Evolutionary conservation across 495 filamentous ascomycete genomes (phyloP).

Genomic region (Tuber calosporum): DNA sequence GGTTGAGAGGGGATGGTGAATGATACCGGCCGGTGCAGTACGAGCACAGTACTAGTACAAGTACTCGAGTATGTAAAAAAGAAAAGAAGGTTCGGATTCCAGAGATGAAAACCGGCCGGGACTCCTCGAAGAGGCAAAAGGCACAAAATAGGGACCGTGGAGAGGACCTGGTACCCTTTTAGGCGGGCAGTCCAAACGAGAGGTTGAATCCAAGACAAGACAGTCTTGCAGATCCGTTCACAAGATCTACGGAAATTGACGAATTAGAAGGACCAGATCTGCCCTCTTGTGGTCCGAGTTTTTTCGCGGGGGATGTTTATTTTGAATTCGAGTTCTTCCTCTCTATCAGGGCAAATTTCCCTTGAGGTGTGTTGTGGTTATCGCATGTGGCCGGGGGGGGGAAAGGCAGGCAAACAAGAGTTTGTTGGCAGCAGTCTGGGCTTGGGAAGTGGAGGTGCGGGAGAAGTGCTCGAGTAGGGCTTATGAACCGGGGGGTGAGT

Average conservation of each 20-base stretch:
- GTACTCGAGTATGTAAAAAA: slow-evolving; percentile 13
- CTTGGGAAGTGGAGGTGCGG: slow-evolving; percentile 25
- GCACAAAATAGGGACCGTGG: slow-evolving; percentile 25
- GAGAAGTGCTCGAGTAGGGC: slow-evolving; percentile 31
- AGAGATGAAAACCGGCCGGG: slow-evolving; percentile 32
- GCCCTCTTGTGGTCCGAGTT: not conserved
- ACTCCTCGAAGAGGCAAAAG: slow-evolving; percentile 21
- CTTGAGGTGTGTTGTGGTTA: not conserved
- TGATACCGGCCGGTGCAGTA: no score
- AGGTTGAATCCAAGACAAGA: slow-evolving; percentile 34
- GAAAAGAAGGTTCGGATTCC: slow-evolving; percentile 22
- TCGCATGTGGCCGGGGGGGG: slow-evolving; percentile 3
- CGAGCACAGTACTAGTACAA: no score
- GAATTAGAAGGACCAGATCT: slow-evolving; percentile 22
- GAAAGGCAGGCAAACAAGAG: slow-evolving; percentile 16
- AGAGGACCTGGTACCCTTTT: slow-evolving; percentile 17
- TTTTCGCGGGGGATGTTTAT: not conserved
- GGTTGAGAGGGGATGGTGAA: slow-evolving; percentile 1
- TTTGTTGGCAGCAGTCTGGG: slow-evolving; percentile 6
- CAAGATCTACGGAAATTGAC: slow-evolving; percentile 28
- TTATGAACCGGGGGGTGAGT: slow-evolving; percentile 31
- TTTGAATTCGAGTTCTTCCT: not conserved
- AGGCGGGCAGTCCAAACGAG: slow-evolving; percentile 29
- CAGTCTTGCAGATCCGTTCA: slow-evolving; percentile 32
- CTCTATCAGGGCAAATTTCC: not conserved